Conservation (phyloP, 2,329 filamentous ascomycete species). For the Colletotrichum aenigma region DNA sequence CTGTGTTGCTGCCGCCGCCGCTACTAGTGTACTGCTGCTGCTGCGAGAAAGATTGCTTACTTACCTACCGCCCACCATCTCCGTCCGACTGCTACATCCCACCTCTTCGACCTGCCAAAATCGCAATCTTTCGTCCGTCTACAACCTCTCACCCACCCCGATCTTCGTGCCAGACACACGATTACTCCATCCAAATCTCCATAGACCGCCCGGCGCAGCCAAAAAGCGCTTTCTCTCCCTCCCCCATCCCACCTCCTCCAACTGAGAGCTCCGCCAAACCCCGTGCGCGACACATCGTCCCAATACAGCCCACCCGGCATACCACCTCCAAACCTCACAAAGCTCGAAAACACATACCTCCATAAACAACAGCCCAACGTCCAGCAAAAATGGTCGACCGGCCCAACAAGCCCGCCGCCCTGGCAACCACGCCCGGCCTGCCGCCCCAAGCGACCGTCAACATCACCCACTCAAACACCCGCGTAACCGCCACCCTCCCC, state of each 20-base stretch:
- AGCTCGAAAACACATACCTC: neutral
- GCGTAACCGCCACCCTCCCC: conserved; percentile 80
- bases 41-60: neutral
- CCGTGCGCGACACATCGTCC: neutral
- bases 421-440: conserved; percentile 74
- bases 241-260: neutral
- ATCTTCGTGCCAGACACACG: neutral
- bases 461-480: conserved; percentile 72
- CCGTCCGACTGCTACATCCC: neutral
- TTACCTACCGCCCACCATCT: neutral
- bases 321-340: neutral
- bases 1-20: neutral
- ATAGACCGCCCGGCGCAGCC: neutral
- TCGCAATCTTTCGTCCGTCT: neutral
- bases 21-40: neutral
- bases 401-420: conserved; percentile 79
- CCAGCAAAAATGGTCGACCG: conserved; percentile 72
- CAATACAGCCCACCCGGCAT: neutral
- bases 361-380: neutral
- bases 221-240: neutral
- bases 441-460: conserved; percentile 79
- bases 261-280: neutral
- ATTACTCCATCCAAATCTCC: neutral
- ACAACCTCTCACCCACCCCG: neutral
- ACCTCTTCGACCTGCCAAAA: neutral